Evolutionary conservation across 192 early-diverging fungal species (phyloP).

Genomic region (Funneliformis mosseae): DNA sequence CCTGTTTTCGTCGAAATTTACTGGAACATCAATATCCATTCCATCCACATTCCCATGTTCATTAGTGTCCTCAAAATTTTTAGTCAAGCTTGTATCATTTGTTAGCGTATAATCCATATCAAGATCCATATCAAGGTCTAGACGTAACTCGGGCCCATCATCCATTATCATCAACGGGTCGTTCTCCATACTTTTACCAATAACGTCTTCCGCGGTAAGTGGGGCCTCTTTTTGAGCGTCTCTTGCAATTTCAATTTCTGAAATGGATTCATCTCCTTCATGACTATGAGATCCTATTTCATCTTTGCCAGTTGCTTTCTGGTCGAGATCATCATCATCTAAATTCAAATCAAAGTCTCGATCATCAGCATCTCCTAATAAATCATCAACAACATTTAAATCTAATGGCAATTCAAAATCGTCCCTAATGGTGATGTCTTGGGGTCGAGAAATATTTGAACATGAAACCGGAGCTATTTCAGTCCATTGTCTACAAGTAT

Average conservation of each 20-base stretch:
- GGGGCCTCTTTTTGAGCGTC: conserved; percentile 49
- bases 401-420: conserved; percentile 26
- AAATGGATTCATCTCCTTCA: conserved; percentile 39
- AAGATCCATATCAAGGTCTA: conserved; percentile 37
- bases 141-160: conserved; percentile 30
- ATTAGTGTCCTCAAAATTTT: not conserved
- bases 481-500: not conserved
- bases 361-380: conserved; percentile 41
- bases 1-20: not conserved
- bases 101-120: not conserved
- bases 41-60: not conserved
- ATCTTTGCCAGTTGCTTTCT: conserved; percentile 32
- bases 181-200: conserved; percentile 39
- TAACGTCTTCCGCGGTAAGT: conserved; percentile 40
- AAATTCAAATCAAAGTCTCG: conserved; percentile 51
- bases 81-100: not conserved
- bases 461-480: not conserved
- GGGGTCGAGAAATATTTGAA: conserved; percentile 59
- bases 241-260: conserved; percentile 62
- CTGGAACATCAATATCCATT: not conserved
- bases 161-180: conserved; percentile 37
- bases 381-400: conserved; percentile 28
- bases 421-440: conserved; percentile 70
- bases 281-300: conserved; percentile 32
- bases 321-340: conserved; percentile 53